phyloP scores from a whole-genome alignment of 1,139 yeast genomes.

The Scheffersomyces segobiensis region DNA sequence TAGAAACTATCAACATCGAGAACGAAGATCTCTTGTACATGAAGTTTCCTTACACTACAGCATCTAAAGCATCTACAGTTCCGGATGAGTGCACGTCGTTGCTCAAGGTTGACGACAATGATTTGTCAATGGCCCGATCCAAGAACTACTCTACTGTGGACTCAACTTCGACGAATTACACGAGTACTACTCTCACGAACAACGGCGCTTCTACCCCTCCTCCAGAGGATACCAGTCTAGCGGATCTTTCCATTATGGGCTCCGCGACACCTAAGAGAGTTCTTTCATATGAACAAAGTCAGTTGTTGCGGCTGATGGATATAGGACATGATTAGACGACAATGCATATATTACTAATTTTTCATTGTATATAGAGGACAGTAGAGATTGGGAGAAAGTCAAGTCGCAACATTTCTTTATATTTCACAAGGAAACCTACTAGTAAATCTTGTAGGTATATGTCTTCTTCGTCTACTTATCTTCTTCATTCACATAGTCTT shows the following conservation, averaged over 20 bases:
- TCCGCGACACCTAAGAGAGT: constrained; percentile 20
- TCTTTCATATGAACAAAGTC: constrained; percentile 50
- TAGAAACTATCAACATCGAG: constrained; percentile 25
- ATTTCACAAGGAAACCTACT: neutral
- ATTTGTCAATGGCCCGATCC: neutral
- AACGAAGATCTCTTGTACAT: constrained; percentile 24
- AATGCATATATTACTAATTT: neutral
- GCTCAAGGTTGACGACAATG: constrained; percentile 8
- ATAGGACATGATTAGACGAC: constrained; percentile 2
- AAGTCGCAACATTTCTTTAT: too few relatives aligned
- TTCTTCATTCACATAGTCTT: too few relatives aligned
- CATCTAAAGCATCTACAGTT: neutral
- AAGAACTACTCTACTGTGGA: constrained; percentile 2
- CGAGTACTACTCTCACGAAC: neutral
- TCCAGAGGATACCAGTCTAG: neutral
- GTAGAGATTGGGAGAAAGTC: too few relatives aligned
- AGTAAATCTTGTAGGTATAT: neutral
- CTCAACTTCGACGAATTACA: constrained; percentile 2
- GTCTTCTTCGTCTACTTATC: neutral
- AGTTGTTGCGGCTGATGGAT: constrained; percentile 42
- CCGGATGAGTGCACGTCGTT: constrained; percentile 1
- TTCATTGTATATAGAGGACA: neutral
- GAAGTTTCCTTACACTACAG: constrained; percentile 9
- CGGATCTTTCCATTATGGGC: neutral
- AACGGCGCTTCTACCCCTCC: neutral